These are phyloP conservation scores for Cyathus striatus DNA, from an alignment of 768 basidiomycete species.

Conservation along the genomic window DNA sequence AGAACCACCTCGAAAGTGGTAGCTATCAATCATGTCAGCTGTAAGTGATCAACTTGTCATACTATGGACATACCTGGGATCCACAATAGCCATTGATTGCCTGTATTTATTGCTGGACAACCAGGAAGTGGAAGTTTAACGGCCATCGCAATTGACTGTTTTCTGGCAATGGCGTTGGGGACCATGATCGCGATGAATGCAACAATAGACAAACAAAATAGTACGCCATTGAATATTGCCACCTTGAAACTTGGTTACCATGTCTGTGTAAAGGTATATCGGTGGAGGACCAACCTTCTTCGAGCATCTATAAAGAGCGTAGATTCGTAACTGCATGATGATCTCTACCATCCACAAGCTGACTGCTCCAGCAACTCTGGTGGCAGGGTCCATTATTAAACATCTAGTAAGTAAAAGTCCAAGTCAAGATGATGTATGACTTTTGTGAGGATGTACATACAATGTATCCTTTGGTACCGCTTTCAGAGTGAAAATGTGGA, in stretches of 20 bases:
- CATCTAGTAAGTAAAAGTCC: conserved; percentile 25
- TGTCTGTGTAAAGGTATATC: neutral
- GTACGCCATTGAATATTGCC: conserved; percentile 28
- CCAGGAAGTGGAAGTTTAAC: conserved; percentile 33
- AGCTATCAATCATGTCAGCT: conserved; percentile 16
- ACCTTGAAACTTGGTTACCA: conserved; percentile 17
- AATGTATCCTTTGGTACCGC: conserved; percentile 28
- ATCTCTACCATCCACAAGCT: conserved; percentile 45
- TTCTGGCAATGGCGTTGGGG: conserved; percentile 28
- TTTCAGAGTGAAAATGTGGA: conserved; percentile 33
- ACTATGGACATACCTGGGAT: conserved; percentile 27
- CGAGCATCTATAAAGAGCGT: conserved; percentile 35
- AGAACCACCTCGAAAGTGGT: conserved; percentile 36
- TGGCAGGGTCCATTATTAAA: conserved; percentile 36
- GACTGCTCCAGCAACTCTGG: conserved; percentile 35
- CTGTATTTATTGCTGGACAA: conserved; percentile 34
- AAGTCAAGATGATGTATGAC: neutral
- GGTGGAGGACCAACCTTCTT: conserved; percentile 24
- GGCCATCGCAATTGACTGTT: conserved; percentile 27
- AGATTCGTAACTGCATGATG: conserved; percentile 41
- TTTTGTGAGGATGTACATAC: conserved; percentile 16
- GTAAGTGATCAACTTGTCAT: neutral
- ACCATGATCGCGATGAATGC: conserved; percentile 36
- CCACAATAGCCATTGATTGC: conserved; percentile 41
- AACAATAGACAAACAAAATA: conserved; percentile 36